Percentiles rank a stretch among this genome's conserved stretches.
Evolutionary conservation across 148 eudicot genomes (phyloP).

Genomic region (Heliosperma pusillum): DNA sequence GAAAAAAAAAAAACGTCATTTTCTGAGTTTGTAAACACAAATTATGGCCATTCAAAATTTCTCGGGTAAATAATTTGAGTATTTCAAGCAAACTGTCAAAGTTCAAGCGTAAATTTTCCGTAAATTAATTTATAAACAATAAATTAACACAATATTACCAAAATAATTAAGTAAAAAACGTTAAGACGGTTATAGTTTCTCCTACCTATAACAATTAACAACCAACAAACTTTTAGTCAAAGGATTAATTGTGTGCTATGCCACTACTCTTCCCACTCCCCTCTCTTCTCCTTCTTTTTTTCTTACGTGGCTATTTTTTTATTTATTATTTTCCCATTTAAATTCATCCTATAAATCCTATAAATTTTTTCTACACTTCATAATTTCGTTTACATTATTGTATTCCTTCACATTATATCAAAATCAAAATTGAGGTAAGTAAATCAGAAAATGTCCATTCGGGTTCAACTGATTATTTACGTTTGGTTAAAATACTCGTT

Average conservation of each 20-base stretch:
- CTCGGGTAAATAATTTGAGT: too few relatives aligned
- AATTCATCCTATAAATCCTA: background rate
- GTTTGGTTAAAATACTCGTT: too few relatives aligned
- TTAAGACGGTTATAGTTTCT: background rate
- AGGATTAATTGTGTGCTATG: background rate
- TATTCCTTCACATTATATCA: background rate
- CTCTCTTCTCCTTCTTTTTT: background rate
- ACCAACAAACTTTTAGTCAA: background rate
- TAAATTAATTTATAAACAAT: too few relatives aligned
- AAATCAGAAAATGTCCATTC: background rate
- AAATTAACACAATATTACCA: background rate
- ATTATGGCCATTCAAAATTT: too few relatives aligned
- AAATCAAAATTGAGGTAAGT: background rate
- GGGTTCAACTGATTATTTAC: too few relatives aligned
- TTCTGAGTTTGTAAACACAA: too few relatives aligned
- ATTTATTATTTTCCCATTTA: background rate
- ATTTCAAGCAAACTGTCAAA: too few relatives aligned
- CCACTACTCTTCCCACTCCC: background rate
- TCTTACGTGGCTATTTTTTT: too few relatives aligned
- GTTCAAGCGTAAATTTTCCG: too few relatives aligned
- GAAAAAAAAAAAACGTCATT: too few relatives aligned
- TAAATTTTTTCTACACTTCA: background rate
- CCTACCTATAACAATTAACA: slow-evolving; percentile 6
- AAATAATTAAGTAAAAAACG: background rate
- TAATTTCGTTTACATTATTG: background rate